phyloP scores from a whole-genome alignment of 2,329 filamentous ascomycete genomes.

The Pyrenophora graminea region DNA sequence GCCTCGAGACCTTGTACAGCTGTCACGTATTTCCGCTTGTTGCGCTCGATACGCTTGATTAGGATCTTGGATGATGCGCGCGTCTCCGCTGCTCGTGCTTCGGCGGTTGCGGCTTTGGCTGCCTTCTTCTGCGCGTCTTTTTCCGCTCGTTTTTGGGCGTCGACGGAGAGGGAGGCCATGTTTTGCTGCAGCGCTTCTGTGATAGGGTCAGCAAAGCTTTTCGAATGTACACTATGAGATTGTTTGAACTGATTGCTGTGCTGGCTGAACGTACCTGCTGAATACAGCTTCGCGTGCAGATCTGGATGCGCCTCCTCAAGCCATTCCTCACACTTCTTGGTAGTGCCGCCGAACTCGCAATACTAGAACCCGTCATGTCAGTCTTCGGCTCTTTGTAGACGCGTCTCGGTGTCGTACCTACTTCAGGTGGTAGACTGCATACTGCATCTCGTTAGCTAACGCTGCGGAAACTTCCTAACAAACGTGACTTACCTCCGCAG shows the following conservation, averaged over 20 bases:
- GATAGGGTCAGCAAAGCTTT: conserved; percentile 1
- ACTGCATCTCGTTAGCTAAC: conserved; percentile 51
- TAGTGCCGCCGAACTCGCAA: conserved; percentile 96
- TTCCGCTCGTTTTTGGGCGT: conserved; percentile 90
- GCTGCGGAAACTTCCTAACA: background rate
- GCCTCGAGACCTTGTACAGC: conserved; percentile 88
- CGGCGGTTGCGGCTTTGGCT: conserved; percentile 85
- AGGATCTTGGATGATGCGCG: conserved; percentile 80
- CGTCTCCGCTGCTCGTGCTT: conserved; percentile 80
- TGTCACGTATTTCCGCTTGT: conserved; percentile 97
- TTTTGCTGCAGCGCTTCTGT: conserved; percentile 74
- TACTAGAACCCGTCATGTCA: conserved; percentile 65
- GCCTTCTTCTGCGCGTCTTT: conserved; percentile 98
- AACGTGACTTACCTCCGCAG: conserved; percentile 59
- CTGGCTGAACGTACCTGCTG: conserved; percentile 65
- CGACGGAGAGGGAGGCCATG: conserved; percentile 82
- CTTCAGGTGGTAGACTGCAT: conserved; percentile 69
- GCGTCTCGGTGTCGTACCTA: conserved; percentile 52
- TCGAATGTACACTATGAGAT: background rate
- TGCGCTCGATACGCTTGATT: conserved; percentile 97
- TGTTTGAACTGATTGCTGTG: background rate
- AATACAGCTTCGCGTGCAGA: conserved; percentile 82
- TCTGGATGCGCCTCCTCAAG: conserved; percentile 73
- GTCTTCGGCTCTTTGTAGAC: background rate
- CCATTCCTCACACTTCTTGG: conserved; percentile 98